Conservation (phyloP, 768 basidiomycete species). For the Fistulinella prunicolor region DNA sequence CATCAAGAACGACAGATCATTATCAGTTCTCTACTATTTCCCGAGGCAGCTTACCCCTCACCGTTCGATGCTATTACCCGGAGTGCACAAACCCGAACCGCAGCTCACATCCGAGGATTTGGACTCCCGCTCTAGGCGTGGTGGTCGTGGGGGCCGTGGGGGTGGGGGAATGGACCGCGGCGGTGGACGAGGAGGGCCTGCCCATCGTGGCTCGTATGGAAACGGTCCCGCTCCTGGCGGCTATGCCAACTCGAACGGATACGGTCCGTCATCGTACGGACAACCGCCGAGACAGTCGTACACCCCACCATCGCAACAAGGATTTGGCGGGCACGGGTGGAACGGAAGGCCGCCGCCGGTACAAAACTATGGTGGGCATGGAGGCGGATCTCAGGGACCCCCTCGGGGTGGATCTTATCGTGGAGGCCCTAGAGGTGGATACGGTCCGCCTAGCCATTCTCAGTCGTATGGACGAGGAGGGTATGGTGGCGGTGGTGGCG, state of each 20-base stretch:
- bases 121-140: constrained; percentile 57
- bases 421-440: constrained; percentile 26
- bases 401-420: constrained; percentile 27
- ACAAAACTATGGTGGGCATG: constrained; percentile 29
- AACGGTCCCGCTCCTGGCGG: constrained; percentile 3
- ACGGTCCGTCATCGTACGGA: constrained; percentile 19
- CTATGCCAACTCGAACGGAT: constrained; percentile 18
- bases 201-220: constrained; percentile 23
- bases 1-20: constrained; percentile 80
- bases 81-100: constrained; percentile 55
- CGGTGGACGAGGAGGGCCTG: constrained; percentile 32
- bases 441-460: constrained; percentile 20
- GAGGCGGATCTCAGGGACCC: constrained; percentile 28
- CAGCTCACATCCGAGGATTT: constrained; percentile 68
- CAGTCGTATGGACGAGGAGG: constrained; percentile 27
- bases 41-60: constrained; percentile 86
- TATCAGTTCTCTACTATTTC: constrained; percentile 87
- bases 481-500: no score
- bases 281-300: constrained; percentile 19
- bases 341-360: constrained; percentile 30
- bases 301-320: constrained; percentile 16
- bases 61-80: constrained; percentile 76
- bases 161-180: constrained; percentile 38
- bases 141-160: constrained; percentile 43
- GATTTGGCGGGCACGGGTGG: constrained; percentile 33